These are phyloP conservation scores for Kwoniella shandongensis DNA, from an alignment of 768 basidiomycete genomes.

Conservation along the genomic window DNA sequence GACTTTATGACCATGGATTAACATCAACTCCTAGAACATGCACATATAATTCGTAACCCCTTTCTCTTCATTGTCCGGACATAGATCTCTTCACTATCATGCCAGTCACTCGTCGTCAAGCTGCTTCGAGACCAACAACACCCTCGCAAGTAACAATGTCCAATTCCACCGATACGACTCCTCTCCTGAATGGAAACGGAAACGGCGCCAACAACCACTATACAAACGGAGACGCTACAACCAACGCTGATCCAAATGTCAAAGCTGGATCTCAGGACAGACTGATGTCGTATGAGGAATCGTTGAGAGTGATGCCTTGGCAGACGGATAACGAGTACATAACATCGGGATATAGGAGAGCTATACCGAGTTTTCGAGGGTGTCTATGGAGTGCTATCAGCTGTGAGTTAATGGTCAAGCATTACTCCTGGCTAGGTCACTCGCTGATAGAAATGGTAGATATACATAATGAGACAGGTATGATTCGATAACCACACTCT, in stretches of 20 bases:
- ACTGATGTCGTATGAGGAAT: constrained; percentile 39
- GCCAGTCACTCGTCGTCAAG: constrained; percentile 3
- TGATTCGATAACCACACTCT: too few species aligned
- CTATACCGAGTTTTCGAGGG: constrained; percentile 22
- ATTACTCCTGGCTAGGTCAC: too few species aligned
- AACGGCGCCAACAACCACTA: too few species aligned
- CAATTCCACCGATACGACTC: not conserved
- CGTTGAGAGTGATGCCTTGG: constrained; percentile 40
- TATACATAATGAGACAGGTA: constrained; percentile 51
- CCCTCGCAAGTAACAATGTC: not conserved
- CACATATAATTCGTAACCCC: not conserved
- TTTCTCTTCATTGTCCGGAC: too few species aligned
- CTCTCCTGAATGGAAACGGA: too few species aligned
- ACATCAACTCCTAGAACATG: too few species aligned
- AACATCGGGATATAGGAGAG: constrained; percentile 42
- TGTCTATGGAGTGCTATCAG: constrained; percentile 40
- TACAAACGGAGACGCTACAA: too few species aligned
- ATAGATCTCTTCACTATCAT: too few species aligned
- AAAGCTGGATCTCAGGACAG: too few species aligned
- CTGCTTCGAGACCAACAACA: not conserved
- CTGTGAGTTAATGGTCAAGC: constrained; percentile 29
- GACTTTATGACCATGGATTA: too few species aligned
- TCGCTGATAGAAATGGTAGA: constrained; percentile 19
- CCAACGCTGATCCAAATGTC: too few species aligned
- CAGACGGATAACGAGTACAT: constrained; percentile 51